A percentile compares a stretch with the other conserved stretches of the same genome.
These are phyloP conservation scores for Talaromyces islandicus DNA, from an alignment of 2,329 filamentous ascomycete genomes.

Conservation along the genomic window DNA sequence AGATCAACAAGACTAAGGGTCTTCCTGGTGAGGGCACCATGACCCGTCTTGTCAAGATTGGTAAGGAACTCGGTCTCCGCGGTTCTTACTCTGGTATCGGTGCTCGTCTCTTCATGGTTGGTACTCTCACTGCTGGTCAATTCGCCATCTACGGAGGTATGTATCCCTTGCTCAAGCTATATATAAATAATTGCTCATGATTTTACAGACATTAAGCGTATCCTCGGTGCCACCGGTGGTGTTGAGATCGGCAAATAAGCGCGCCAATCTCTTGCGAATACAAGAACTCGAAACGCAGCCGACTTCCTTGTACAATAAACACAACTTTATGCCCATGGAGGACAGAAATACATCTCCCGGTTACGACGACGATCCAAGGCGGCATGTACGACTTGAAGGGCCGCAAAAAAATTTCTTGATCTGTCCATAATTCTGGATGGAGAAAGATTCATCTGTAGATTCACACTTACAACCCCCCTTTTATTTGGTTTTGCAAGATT, in stretches of 20 bases:
- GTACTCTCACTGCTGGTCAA: conserved; percentile 71
- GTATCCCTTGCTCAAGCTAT: not conserved
- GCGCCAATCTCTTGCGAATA: not conserved
- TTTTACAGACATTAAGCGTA: conserved; percentile 55
- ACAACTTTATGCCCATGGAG: not conserved
- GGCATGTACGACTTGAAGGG: conserved; percentile 9
- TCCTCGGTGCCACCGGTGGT: conserved; percentile 66
- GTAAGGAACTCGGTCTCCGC: conserved; percentile 72
- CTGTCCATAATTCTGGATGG: conserved; percentile 4
- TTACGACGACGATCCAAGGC: not conserved
- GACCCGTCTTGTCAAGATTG: conserved; percentile 80
- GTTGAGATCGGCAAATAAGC: conserved; percentile 59
- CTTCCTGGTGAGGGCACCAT: conserved; percentile 77
- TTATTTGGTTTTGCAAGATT: conserved; percentile 4
- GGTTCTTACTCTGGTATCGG: conserved; percentile 77
- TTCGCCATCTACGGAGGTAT: conserved; percentile 77
- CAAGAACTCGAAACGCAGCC: not conserved
- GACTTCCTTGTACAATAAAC: not conserved
- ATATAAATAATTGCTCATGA: not conserved
- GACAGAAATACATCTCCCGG: not conserved
- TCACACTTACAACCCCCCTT: conserved; percentile 1
- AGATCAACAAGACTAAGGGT: conserved; percentile 95
- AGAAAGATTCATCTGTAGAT: conserved; percentile 8
- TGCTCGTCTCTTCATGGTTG: conserved; percentile 70
- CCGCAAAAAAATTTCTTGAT: conserved; percentile 1